Base-by-base conservation (phyloP, 768 basidiomycete genomes). In the Pulveroboletus ravenelii region DNA sequence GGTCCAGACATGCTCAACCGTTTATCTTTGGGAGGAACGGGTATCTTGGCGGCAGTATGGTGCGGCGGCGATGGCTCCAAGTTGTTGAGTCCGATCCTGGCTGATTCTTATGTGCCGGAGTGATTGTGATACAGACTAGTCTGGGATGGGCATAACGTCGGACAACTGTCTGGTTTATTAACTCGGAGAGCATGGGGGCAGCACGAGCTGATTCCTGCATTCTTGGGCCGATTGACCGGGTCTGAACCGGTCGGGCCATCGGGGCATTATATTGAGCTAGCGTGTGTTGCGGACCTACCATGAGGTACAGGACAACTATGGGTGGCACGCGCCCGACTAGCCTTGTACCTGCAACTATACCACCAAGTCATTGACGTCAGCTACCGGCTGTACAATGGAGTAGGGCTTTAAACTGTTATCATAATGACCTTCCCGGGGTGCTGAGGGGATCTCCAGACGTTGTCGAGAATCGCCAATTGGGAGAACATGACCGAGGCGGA, bases 391-490 rank as follows among this genome's bases (percentile, higher is more conserved):
- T 3, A 18, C 20, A 4, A 87, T 68, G 84, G 83, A 46, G 82
- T 84, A 62, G 2, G 49, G 77, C 69, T 14, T 37, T 36, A 9
- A 14, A 40, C 36, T 25, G 17, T 29, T 14, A 12, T 23, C 29
- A 42, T 12, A 17, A 34, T 48, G 18, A 25, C 9, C 12, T 20
- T 12, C 35, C 34, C 32, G 39, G 10, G 10, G 20, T 30, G 6
- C 18, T 47, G 12, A 48, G 6, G 29, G 12, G 15, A 18, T 34
- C 27, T 30, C 14, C 51, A 85, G 84, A 86, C 84, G 0, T 60
- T 85, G 14, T 85, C 82, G 8, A 70, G 84, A 32, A 83, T 87
- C 50, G 74, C 75, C 27, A 84, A 86, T 58, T 87, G 84, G 85
- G 64, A 71, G 37, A 69, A 74, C 48, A 74, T 86, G 72, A 76